Evolutionary conservation across 2,329 filamentous ascomycete species (phyloP).

Genomic region (Chrysosporium queenslandicum): DNA sequence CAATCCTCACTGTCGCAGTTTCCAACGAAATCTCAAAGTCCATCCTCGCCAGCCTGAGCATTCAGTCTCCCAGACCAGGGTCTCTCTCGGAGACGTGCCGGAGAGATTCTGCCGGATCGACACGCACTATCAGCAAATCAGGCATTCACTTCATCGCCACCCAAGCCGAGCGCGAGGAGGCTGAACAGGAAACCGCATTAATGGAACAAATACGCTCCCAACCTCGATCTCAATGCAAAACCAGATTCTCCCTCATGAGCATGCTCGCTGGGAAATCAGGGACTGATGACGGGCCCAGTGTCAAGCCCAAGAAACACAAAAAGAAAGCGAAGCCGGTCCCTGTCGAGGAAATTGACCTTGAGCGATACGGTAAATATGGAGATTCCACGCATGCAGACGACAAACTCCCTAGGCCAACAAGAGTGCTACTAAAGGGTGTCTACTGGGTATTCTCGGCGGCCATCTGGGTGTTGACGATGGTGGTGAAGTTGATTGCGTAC

Average conservation of each 20-base stretch:
- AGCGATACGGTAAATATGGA: slow-evolving; percentile 36
- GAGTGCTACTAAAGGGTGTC: slow-evolving; percentile 29
- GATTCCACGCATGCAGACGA: slow-evolving; percentile 29
- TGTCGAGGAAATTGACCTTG: slow-evolving; percentile 38
- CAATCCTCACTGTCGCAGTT: slow-evolving; percentile 38
- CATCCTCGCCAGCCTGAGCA: slow-evolving; percentile 30
- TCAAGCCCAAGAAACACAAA: slow-evolving; percentile 20
- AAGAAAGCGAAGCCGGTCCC: slow-evolving; percentile 25
- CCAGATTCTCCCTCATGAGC: slow-evolving; percentile 5
- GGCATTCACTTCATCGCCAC: slow-evolving; percentile 27
- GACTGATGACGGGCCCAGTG: background rate
- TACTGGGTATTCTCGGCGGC: slow-evolving; percentile 32
- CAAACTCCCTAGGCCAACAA: slow-evolving; percentile 32
- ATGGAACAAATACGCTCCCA: slow-evolving; percentile 27
- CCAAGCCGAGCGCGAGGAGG: slow-evolving; percentile 35
- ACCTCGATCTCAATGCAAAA: background rate
- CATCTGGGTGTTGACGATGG: slow-evolving; percentile 29
- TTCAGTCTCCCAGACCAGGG: slow-evolving; percentile 20
- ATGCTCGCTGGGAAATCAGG: slow-evolving; percentile 7
- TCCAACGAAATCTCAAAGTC: slow-evolving; percentile 35
- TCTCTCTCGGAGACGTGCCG: slow-evolving; percentile 12
- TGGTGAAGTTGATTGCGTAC: slow-evolving; percentile 36
- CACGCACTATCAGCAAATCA: background rate
- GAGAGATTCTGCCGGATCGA: slow-evolving; percentile 10
- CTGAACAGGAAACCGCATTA: slow-evolving; percentile 29